Base-by-base conservation (phyloP, 2,329 filamentous ascomycete species). In the Pseudogymnoascus sp. region DNA sequence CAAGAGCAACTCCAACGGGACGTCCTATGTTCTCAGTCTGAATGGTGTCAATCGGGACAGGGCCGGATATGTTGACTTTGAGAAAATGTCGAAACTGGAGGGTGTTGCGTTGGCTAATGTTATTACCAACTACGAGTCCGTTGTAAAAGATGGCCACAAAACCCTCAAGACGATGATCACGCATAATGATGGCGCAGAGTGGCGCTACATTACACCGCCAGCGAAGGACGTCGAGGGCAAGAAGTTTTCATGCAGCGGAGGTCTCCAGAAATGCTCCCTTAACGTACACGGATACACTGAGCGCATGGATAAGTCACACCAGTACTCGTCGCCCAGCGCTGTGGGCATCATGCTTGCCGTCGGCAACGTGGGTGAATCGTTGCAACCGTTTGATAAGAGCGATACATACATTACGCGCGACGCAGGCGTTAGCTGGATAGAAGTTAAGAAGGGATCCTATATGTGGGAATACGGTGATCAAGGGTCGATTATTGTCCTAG, bases 1-100 rank as follows among this genome's bases (percentile, higher is more conserved):
- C 76, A 99, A 97, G 83, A 97, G 92, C 72, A 99, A 99, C 78
- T 97, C 92, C 70, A 97, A 99, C 72, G 95, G 95, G 62, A 99
- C 95, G 0, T 95, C 90, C 1, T 99, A 97, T 71, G 90, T 96
- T 11, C 79, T 96, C 67, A 96, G 90, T 75, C 81, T 95, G 23
- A 80, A 84, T 59, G 85, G 85, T 19, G 91, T 97, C 72, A 97
- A 97, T 75, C 85, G 91, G 69, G 87, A 97, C 72, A 78, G 82
- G 11, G 69, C 74, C 1, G 92, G 88, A 46, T 97, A 88, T 71
- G 93, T 96, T 50, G 95, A 99, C 73, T 99, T 96, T 75, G 95
- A 99, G 74, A 97, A 96, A 78, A 91, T 97, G 80, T 84, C 90
- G 59, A 92, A 92, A 2, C 80, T 99, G 13, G 93, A 99, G 75